Evolutionary conservation across 768 basidiomycete species (phyloP).

Genomic region (Mycena albidolilacea): DNA sequence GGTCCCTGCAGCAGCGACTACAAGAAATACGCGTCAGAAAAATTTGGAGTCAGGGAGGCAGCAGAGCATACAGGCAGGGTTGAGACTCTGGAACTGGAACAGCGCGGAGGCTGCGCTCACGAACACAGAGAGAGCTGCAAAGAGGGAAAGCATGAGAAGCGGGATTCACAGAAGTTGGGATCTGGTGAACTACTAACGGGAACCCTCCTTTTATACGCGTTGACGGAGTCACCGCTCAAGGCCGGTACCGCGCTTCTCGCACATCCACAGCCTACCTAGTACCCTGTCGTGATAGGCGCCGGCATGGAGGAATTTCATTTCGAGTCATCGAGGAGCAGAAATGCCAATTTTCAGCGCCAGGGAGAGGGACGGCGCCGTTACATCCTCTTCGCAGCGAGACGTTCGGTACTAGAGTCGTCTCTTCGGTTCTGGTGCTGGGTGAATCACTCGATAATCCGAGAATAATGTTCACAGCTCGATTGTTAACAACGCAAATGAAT

Average conservation of each 20-base stretch:
- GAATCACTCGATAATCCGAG: constrained; percentile 22
- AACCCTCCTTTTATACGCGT: constrained; percentile 24
- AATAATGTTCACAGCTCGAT: constrained; percentile 19
- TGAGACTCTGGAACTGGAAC: constrained; percentile 27
- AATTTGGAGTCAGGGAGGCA: constrained; percentile 21
- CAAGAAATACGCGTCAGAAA: constrained; percentile 21
- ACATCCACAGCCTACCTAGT: constrained; percentile 21
- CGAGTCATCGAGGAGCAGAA: constrained; percentile 24
- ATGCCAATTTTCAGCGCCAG: constrained; percentile 18
- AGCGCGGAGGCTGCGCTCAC: constrained; percentile 27
- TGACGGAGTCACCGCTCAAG: constrained; percentile 22
- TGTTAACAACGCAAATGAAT: constrained; percentile 29
- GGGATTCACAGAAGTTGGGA: constrained; percentile 23
- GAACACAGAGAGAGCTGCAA: constrained; percentile 22
- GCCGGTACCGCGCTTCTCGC: constrained; percentile 24
- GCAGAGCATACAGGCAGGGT: constrained; percentile 24
- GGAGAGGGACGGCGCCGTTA: constrained; percentile 21
- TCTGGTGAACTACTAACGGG: constrained; percentile 23
- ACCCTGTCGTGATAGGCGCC: constrained; percentile 26
- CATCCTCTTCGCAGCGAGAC: constrained; percentile 21
- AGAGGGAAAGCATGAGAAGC: constrained; percentile 26
- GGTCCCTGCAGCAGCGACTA: constrained; percentile 24
- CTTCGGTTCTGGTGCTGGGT: constrained; percentile 27
- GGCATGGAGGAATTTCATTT: constrained; percentile 25
- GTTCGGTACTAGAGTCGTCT: constrained; percentile 8